Evolutionary conservation across 2,329 filamentous ascomycete species (phyloP).

Genomic region (Verticillium klebahnii): DNA sequence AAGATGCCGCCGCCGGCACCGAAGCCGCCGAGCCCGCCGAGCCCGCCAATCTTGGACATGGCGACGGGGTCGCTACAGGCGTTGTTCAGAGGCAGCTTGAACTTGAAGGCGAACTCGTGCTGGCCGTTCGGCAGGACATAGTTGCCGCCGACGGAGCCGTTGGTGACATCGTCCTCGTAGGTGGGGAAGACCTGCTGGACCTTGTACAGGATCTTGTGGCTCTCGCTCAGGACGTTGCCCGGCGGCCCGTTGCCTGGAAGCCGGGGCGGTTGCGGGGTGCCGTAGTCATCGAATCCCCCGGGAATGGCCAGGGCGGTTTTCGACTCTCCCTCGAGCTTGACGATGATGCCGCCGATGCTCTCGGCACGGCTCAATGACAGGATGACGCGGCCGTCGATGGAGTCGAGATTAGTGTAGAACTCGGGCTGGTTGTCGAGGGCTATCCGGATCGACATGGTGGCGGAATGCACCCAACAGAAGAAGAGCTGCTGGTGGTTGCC

Average conservation of each 20-base stretch:
- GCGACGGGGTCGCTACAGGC: slow-evolving; percentile 53
- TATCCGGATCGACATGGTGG: slow-evolving; percentile 62
- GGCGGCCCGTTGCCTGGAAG: slow-evolving; percentile 32
- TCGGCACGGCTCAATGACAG: slow-evolving; percentile 61
- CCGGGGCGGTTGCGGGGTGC: slow-evolving; percentile 1
- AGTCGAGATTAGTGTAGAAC: slow-evolving; percentile 77
- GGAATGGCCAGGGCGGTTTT: slow-evolving; percentile 58
- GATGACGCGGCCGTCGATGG: slow-evolving; percentile 59
- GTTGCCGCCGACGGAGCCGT: slow-evolving; percentile 33
- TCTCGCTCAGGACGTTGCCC: slow-evolving; percentile 47
- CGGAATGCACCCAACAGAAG: not conserved
- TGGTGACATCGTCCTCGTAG: slow-evolving; percentile 35
- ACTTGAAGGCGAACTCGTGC: slow-evolving; percentile 73
- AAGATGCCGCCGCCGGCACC: slow-evolving; percentile 38
- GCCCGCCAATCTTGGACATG: slow-evolving; percentile 49
- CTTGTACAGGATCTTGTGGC: slow-evolving; percentile 72
- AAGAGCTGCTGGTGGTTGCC: no score
- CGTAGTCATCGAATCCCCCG: slow-evolving; percentile 30
- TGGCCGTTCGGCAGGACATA: slow-evolving; percentile 63
- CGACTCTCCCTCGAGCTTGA: slow-evolving; percentile 80
- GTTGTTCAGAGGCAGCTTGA: slow-evolving; percentile 77
- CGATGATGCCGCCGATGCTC: slow-evolving; percentile 65
- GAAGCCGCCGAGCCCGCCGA: slow-evolving; percentile 50
- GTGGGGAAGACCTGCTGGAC: slow-evolving; percentile 69
- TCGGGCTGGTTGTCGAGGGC: slow-evolving; percentile 61